Percentiles rank a stretch among this genome's conserved stretches.
Conservation (phyloP, 225 moss, liverwort and hornwort species). For the Polytrichum formosum region DNA sequence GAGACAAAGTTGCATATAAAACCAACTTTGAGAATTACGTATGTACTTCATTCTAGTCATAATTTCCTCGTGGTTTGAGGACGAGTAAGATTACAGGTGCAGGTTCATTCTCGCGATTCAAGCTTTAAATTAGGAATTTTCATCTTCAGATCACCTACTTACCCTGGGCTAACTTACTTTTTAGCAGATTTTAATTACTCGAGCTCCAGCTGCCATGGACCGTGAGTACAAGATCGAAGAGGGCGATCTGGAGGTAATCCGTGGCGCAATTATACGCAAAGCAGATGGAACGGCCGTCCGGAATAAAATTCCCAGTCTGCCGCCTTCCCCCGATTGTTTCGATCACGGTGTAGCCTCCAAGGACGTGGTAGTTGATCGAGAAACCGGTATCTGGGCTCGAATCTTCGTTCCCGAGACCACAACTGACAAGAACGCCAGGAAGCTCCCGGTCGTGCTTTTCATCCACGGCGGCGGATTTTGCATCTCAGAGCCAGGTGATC, state of each 20-base stretch:
- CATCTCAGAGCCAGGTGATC: neutral
- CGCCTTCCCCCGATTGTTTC: conserved; percentile 10
- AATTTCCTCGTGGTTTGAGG: too few species aligned
- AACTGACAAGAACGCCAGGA: neutral
- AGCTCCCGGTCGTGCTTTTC: conserved; percentile 23
- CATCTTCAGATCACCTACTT: too few species aligned
- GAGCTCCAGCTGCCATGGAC: too few species aligned
- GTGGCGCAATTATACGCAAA: neutral
- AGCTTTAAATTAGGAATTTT: too few species aligned
- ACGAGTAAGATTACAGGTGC: too few species aligned
- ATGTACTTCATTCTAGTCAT: too few species aligned
- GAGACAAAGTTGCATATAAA: too few species aligned
- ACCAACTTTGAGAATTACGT: too few species aligned
- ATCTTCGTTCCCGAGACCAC: conserved; percentile 17
- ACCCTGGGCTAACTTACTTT: too few species aligned
- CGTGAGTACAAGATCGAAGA: neutral
- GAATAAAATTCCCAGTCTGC: neutral
- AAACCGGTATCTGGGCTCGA: conserved; percentile 18
- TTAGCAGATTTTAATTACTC: too few species aligned
- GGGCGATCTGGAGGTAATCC: neutral
- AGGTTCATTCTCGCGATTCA: too few species aligned
- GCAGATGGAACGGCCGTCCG: neutral
- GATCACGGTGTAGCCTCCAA: conserved; percentile 24
- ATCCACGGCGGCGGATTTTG: conserved; percentile 25
- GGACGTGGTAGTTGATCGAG: conserved; percentile 18